Base-by-base conservation (phyloP, 2,329 filamentous ascomycete genomes). In the Epichloe aotearoae region DNA sequence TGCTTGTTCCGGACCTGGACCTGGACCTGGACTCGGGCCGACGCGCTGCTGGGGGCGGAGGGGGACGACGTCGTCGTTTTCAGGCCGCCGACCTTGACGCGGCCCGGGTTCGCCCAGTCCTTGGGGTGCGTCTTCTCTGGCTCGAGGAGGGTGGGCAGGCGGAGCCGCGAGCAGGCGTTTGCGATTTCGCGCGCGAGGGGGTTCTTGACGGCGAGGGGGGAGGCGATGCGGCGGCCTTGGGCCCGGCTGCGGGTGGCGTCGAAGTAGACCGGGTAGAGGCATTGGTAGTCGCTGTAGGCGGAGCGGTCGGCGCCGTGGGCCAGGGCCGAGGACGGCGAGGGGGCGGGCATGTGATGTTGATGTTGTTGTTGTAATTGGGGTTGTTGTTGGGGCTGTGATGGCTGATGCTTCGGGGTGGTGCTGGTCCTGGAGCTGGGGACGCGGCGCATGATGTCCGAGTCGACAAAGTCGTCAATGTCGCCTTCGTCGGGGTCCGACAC, bases 81-180 rank as follows among this genome's bases (percentile, higher is more conserved):
- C n/a, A 96, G 72, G 62, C 83, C 71, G 47, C 83, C 71, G 47
- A 97, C 81, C 59, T 87, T 82, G 55, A 97, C 87, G 53, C 93
- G 78, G 3, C 93, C 93, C 12, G 93, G 93, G 71, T 98, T 98
- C 51, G 85, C 84, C 93, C 93, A 98, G 73, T 98, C 93, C 70
- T 93, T 91, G 6, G 93, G 93, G 68, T 98, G 93, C 54, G 82
- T 78, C 73, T 95, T 95, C 63, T 86, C 85, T 1, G 90, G 88
- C 71, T 98, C 93, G 65, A 96, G 85, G 7, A 93, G 82, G 42
- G 84, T 83, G 54, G 79, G 76, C 37, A 88, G 72, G 33, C 83
- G 79, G 53, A 95, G 76, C 44, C 75, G 70, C 41, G 83, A 82
- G 66, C 86, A 86, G n/a, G 90, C 91, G 64, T 87, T 84, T 43